Base-by-base conservation (phyloP, 768 basidiomycete species). In the Psilocybe azurescens region DNA sequence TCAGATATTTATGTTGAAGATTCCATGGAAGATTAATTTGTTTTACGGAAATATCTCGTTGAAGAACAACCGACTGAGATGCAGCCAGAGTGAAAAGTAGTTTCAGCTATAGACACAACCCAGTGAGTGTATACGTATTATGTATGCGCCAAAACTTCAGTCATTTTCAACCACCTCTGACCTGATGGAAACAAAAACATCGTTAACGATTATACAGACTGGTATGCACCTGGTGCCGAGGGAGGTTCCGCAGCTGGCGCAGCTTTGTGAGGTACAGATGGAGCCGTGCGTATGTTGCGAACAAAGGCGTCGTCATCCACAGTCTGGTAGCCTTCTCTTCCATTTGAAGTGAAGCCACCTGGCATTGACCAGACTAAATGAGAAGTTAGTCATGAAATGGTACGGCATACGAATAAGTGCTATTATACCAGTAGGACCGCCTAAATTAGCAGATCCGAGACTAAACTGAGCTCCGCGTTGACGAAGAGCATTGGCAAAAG, bases 311-410 rank as follows among this genome's bases (percentile, higher is more conserved):
- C 85, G 39, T 86, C 87, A 56, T 86, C 85, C 10, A 89, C 81
- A 44, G 79, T 82, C 69, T 89, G 87, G 70, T 89, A 89, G 6
- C 88, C 86, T 56, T 84, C 84, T 44, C 83, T 78, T 24, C 77
- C 77, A 38, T 73, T 67, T 4, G 86, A 83, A 0, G 87, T 86
- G 66, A 89, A 87, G 1, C 88, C 88, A 13, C 89, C 89, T 3
- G 89, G 89, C 89, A 91, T 91, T 18, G 89, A 84, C 89, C 89
- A 91, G 14, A 91, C 89, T 91, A 54, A 60, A 30, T 54, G n/a
- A 36, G 10, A 56, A 6, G 39, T 65, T 47, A 39, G 60, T 59
- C 65, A 10, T 59, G 56, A 49, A 20, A 58, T 44, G 30, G 58
- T 32, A 52, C n/a, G 20, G 28, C 32, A 24, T 32, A 28, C 16